Evolutionary conservation across 345 rosid species (phyloP), one percentile per base, ranked within the genome.

Genomic region (Dipteronia sinensis): DNA sequence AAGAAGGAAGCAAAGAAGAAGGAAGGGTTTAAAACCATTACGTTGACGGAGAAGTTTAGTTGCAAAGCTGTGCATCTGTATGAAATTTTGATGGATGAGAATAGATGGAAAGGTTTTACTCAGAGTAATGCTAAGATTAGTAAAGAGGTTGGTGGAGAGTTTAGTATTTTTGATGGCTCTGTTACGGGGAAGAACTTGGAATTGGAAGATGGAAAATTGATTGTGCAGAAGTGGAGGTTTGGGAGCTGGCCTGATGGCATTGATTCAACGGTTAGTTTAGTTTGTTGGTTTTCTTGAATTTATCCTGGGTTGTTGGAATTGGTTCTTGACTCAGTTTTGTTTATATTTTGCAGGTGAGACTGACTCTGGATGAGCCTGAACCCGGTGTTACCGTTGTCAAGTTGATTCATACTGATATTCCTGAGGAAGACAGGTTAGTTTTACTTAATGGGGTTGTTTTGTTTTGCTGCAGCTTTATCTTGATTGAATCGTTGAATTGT

Each of bases 1-100:
- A 83, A 78, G 72, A 77, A 58, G 87, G 80, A 87, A 84, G 78
- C 51, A 49, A 84, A 85, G 76, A 72, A 61, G 27, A 89, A 85
- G 62, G 84, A 90, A 71, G 97, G 98, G 77, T 86, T 88, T 38
- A 94, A 92, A 88, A 88, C 89, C 0, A 91, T 96, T 61, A 82
- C 81, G 16, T 40, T 96, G 98, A 85, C 91, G 15, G 98, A 96
- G 93, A 92, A 86, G 84, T 95, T 95, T 34, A 92, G 87, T 63
- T 96, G 98, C 63, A 86, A 95, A 76, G 97, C 98, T 19, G 88
- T 65, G 82, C 87, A 91, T 82, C 17, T 94, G 92, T 94, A 42
- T 83, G 98, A 97, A 88, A 94, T 97, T n/a, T 67, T 97, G 83
- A 93, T 94, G 97, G 99, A 97, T 74, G 99, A 94, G 87, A 93